Percentiles rank a stretch among this genome's conserved stretches.
These are phyloP conservation scores for Dictyostelium firmibasis DNA, from an alignment of 78 protist genomes.

Conservation along the genomic window DNA sequence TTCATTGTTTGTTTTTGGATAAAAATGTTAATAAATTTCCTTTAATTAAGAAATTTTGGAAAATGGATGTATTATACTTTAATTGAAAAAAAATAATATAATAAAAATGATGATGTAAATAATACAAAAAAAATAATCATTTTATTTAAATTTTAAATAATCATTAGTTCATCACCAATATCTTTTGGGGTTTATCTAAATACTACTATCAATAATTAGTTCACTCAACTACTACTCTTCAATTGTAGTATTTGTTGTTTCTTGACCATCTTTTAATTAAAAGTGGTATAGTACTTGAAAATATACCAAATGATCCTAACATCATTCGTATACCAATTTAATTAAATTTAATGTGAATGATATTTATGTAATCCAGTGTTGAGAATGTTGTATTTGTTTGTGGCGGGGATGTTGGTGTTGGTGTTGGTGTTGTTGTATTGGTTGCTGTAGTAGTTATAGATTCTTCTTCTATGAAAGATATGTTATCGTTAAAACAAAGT, in stretches of 20 bases:
- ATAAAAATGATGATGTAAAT: too few species aligned
- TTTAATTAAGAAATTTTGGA: too few species aligned
- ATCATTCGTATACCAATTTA: constrained; percentile 56
- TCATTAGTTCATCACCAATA: constrained; percentile 5
- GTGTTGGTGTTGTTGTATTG: too few species aligned
- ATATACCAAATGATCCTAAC: neutral
- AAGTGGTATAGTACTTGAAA: constrained; percentile 14
- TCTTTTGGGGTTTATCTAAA: constrained; percentile 40
- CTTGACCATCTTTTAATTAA: neutral
- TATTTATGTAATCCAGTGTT: constrained; percentile 32
- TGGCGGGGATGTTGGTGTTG: neutral
- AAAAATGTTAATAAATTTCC: too few species aligned
- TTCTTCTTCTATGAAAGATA: constrained; percentile 53
- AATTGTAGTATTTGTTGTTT: neutral
- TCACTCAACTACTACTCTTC: neutral
- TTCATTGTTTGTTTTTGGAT: too few species aligned
- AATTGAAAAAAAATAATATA: too few species aligned
- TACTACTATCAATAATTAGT: neutral
- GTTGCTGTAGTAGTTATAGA: neutral
- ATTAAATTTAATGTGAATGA: constrained; percentile 36
- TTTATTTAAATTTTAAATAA: too few species aligned
- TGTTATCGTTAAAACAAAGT: constrained; percentile 89
- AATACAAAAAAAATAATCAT: too few species aligned
- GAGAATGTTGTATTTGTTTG: neutral
- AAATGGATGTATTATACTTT: too few species aligned